A percentile compares a stretch with the other conserved stretches of the same genome.
phyloP scores from a whole-genome alignment of 2,329 filamentous ascomycete genomes.

The Diaporthe australafricana region DNA sequence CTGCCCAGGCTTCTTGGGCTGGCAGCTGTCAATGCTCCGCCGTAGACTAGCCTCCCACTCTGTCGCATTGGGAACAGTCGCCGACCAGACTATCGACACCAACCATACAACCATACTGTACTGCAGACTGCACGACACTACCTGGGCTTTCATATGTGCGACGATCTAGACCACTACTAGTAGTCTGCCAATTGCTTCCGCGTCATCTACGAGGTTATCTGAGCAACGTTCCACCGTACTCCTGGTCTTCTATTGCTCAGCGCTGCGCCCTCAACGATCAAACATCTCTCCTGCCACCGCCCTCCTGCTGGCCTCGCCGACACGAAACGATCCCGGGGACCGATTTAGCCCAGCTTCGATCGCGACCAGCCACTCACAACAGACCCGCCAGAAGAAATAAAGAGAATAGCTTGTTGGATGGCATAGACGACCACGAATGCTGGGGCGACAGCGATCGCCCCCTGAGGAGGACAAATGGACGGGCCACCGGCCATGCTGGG shows the following conservation, averaged over 20 bases:
- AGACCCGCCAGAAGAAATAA: neutral
- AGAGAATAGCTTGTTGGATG: conserved; percentile 24
- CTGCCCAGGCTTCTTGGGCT: conserved; percentile 5
- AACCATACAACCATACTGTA: neutral
- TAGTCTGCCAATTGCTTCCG: conserved; percentile 10
- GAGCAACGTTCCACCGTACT: conserved; percentile 11
- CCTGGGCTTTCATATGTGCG: conserved; percentile 13
- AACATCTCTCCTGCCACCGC: neutral
- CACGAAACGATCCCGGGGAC: neutral
- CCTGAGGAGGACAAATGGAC: conserved; percentile 50
- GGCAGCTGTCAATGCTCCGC: conserved; percentile 20
- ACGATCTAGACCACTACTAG: conserved; percentile 14
- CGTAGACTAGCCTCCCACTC: conserved; percentile 3
- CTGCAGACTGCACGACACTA: neutral
- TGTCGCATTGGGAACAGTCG: conserved; percentile 20
- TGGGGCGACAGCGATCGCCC: conserved; percentile 42
- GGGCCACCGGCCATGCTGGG: conserved; percentile 60
- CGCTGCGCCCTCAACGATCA: neutral
- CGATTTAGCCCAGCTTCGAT: neutral
- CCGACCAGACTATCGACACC: neutral
- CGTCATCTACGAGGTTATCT: conserved; percentile 15
- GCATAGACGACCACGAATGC: conserved; percentile 43
- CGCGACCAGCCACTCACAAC: neutral
- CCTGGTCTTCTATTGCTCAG: neutral
- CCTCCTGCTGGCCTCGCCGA: neutral